Evolutionary conservation across 345 rosid genomes (phyloP).

Genomic region (Eucalyptus leucophloia): DNA sequence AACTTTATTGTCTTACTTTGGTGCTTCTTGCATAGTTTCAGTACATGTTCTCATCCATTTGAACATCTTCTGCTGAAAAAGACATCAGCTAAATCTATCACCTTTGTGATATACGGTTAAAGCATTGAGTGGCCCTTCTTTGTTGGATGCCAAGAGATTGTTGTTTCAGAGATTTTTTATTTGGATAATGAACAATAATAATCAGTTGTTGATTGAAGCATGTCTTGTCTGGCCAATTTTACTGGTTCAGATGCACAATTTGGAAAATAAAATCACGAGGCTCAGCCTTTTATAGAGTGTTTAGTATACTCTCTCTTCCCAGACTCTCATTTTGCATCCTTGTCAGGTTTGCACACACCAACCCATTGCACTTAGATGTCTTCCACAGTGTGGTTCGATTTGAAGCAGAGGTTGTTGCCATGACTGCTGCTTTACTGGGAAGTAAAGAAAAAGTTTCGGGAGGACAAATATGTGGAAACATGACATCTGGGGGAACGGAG

Average conservation of each 20-base stretch:
- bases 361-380: conserved; percentile 83
- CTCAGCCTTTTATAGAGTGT: neutral
- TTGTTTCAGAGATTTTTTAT: neutral
- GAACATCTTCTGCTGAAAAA: neutral
- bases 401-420: conserved; percentile 96
- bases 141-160: neutral
- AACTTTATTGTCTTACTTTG: neutral
- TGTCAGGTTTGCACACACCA: conserved; percentile 94
- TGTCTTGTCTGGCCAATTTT: neutral
- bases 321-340: neutral
- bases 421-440: conserved; percentile 86
- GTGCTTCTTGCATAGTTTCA: neutral
- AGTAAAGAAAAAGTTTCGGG: conserved; percentile 62
- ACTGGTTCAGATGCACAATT: neutral
- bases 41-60: neutral
- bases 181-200: neutral
- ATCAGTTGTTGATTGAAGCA: neutral
- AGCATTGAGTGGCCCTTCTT: neutral
- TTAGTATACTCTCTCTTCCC: neutral
- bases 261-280: neutral
- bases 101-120: neutral
- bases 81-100: neutral
- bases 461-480: conserved; percentile 89
- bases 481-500: conserved; percentile 99
- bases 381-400: conserved; percentile 77